Conservation (phyloP, 1,284 basidiomycete species). For the Xerocomus minutiporus region DNA sequence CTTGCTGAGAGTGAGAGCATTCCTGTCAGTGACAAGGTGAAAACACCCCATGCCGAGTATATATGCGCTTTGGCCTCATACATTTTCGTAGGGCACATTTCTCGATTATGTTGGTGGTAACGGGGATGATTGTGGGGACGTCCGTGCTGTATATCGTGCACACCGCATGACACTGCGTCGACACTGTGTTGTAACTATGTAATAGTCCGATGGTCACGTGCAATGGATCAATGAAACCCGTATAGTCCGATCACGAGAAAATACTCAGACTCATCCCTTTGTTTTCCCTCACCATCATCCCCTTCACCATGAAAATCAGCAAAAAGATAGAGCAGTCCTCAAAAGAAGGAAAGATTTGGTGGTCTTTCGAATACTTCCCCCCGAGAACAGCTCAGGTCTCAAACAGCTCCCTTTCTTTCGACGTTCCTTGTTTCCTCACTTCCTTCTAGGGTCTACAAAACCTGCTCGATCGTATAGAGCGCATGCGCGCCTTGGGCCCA, state of each 20-base stretch:
- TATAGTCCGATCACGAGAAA: conserved; percentile 17
- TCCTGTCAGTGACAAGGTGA: conserved; percentile 56
- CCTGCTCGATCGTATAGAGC: conserved; percentile 92
- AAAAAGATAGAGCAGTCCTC: conserved; percentile 82
- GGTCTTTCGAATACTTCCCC: conserved; percentile 97
- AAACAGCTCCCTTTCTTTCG: conserved; percentile 1
- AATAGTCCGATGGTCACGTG: conserved; percentile 20
- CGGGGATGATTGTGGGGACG: conserved; percentile 46
- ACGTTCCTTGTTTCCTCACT: neutral
- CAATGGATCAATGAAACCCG: conserved; percentile 6
- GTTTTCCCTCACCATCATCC: conserved; percentile 16
- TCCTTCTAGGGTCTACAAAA: conserved; percentile 83
- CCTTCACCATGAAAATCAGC: conserved; percentile 76
- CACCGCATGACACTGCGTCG: conserved; percentile 8
- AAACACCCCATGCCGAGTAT: conserved; percentile 21
- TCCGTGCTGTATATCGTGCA: conserved; percentile 45
- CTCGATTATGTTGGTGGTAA: conserved; percentile 46
- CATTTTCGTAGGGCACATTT: conserved; percentile 44
- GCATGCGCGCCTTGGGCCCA: conserved; percentile 93
- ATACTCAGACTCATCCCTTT: conserved; percentile 20
- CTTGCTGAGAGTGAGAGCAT: conserved; percentile 53
- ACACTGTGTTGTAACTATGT: neutral
- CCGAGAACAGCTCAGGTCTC: conserved; percentile 89
- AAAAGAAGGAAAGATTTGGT: conserved; percentile 83
- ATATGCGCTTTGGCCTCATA: conserved; percentile 11